phyloP scores from a whole-genome alignment of 2,329 filamentous ascomycete genomes.

The Talaromyces sp. region DNA sequence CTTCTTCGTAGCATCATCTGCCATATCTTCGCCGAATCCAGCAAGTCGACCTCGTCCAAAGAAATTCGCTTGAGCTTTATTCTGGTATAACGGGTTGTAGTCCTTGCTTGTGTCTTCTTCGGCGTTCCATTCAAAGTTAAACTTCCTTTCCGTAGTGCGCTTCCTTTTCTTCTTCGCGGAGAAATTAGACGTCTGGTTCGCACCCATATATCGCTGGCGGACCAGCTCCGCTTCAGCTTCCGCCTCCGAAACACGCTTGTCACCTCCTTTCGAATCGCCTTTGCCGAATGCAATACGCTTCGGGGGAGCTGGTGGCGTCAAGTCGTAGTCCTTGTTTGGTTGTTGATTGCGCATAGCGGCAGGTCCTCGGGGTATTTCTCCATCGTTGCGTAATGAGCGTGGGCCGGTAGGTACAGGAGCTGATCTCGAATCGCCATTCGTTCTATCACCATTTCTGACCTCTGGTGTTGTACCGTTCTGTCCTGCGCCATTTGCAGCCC shows the following conservation, averaged over 20 bases:
- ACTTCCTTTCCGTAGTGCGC: conserved; percentile 91
- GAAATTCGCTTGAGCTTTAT: conserved; percentile 64
- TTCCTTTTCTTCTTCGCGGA: conserved; percentile 94
- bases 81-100: conserved; percentile 76
- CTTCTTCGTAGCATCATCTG: conserved; percentile 50
- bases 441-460: conserved; percentile 24
- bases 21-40: conserved; percentile 60
- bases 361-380: conserved; percentile 49
- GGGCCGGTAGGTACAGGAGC: conserved; percentile 66
- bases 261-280: conserved; percentile 38
- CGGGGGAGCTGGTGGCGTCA: conserved; percentile 49
- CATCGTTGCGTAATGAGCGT: conserved; percentile 58
- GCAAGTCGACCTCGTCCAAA: conserved; percentile 66
- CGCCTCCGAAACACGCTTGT: conserved; percentile 46
- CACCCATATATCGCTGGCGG: conserved; percentile 83
- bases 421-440: conserved; percentile 7
- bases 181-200: conserved; percentile 83
- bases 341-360: conserved; percentile 46
- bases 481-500: conserved; percentile 24
- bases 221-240: conserved; percentile 71
- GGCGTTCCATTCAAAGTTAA: conserved; percentile 97
- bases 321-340: conserved; percentile 49
- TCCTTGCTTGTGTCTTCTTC: conserved; percentile 87
- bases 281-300: conserved; percentile 26
- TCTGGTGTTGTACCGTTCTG: conserved; percentile 22